Evolutionary conservation across 768 basidiomycete species (phyloP), one percentile per base, ranked within the genome.

Genomic region (Lentinula guzmanii): DNA sequence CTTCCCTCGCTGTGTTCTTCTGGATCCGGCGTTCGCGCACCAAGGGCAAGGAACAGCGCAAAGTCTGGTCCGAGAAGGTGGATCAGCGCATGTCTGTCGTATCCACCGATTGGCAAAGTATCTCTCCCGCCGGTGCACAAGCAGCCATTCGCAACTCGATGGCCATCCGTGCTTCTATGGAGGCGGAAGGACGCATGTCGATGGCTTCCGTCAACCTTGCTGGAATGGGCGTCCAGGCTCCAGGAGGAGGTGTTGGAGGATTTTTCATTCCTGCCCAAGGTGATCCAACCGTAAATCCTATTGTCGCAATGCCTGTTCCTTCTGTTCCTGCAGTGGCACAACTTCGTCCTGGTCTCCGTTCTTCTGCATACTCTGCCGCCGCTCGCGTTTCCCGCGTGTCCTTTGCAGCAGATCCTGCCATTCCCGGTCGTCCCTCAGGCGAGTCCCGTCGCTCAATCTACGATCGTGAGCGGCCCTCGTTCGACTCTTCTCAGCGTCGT

Each of bases 11-110:
- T 45, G 62, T 77, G 39, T 76, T 70, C 10, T 67, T 75, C 0
- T 90, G 84, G 71, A 69, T 93, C 75, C 82, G 72, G 68, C 72
- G 75, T 61, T 81, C 72, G 55, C 84, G 91, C 62, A 67, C 71
- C 34, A 80, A 73, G 63, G 76, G 77, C 54, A 75, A 74, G 60
- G 76, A 81, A 33, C 79, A 87, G 70, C 78, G 82, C 67, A 79
- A 75, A 70, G 77, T 78, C 21, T 93, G 83, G 78, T 84, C 80
- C 43, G 79, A 86, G 69, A 81, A 77, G 9, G 71, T 93, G 70
- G 91, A 93, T 75, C 85, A 84, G 71, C 87, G 91, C 71, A 92
- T 93, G 91, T 87, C 85, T 2, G 89, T 87, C 53, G 90, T 92
- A 65, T 86, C 85, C 5, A 75, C 80, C 18, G 88, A 91, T 68